Conservation (phyloP, 495 filamentous ascomycete genomes). For the Astrocystis sublimbata region DNA sequence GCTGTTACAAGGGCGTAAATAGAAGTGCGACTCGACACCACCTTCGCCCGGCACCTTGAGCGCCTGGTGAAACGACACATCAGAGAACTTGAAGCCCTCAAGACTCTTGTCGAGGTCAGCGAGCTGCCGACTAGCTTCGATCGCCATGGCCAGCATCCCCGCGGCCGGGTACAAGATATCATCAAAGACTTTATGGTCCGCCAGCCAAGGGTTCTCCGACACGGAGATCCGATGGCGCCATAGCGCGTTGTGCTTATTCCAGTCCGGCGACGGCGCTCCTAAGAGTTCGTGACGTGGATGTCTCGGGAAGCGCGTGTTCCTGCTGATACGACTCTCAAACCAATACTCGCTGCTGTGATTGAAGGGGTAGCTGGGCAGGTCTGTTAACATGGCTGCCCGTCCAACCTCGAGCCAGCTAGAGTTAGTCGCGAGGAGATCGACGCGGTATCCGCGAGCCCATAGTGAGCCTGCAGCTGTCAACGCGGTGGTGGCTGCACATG, state of each 20-base stretch:
- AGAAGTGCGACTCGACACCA: constrained; percentile 39
- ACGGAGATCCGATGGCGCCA: constrained; percentile 49
- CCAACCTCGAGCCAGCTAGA: not conserved
- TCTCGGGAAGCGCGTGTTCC: constrained; percentile 38
- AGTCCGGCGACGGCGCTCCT: constrained; percentile 37
- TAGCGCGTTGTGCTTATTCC: constrained; percentile 31
- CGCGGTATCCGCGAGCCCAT: constrained; percentile 33
- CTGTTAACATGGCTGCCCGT: constrained; percentile 22
- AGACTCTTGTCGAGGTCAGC: constrained; percentile 16
- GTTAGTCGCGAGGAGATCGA: constrained; percentile 40
- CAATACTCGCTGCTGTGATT: constrained; percentile 40
- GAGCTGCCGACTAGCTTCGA: constrained; percentile 48
- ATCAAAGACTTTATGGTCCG: constrained; percentile 39
- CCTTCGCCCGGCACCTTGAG: constrained; percentile 35
- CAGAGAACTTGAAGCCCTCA: constrained; percentile 14
- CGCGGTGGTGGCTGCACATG: constrained; percentile 19
- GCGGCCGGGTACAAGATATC: constrained; percentile 50
- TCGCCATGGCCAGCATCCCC: constrained; percentile 49
- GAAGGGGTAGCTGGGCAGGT: constrained; percentile 42
- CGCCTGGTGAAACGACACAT: constrained; percentile 31
- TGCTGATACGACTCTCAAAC: constrained; percentile 40
- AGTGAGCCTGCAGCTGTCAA: constrained; percentile 33
- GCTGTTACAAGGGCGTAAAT: constrained; percentile 22
- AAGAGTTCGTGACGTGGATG: constrained; percentile 45
- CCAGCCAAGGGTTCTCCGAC: constrained; percentile 46